Conservation (phyloP, 176 grass and related monocot genomes). For the Typha latifolia region DNA sequence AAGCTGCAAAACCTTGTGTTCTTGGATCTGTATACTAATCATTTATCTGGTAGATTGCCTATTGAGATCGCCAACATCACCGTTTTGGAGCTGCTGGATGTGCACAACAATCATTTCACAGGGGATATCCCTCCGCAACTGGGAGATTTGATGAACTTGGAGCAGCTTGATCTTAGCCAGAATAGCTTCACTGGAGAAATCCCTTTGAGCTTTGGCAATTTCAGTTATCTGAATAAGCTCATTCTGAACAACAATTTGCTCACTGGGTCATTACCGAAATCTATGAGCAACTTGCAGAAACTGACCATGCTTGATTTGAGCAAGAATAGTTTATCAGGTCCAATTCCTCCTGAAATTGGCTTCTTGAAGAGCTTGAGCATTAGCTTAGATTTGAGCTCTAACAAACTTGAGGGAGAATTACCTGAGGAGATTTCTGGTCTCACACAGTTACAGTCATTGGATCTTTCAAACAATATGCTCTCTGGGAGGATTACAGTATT, state of each 20-base stretch:
- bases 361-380: conserved; percentile 72
- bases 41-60: conserved; percentile 22
- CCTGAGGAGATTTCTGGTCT: conserved; percentile 75
- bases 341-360: conserved; percentile 33
- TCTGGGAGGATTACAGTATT: conserved; percentile 68
- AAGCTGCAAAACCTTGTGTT: conserved; percentile 13
- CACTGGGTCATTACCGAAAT: conserved; percentile 23
- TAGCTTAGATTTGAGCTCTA: conserved; percentile 71
- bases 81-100: conserved; percentile 17
- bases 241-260: conserved; percentile 33
- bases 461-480: conserved; percentile 65
- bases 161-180: conserved; percentile 7
- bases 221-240: conserved; percentile 29
- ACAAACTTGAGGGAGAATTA: conserved; percentile 59
- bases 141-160: conserved; percentile 18
- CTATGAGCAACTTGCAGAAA: conserved; percentile 28
- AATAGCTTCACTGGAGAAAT: conserved; percentile 34
- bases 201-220: conserved; percentile 23
- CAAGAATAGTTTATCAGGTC: conserved; percentile 30
- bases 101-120: conserved; percentile 23
- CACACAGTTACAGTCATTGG: conserved; percentile 71
- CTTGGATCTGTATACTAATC: conserved; percentile 11
- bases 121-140: conserved; percentile 34
- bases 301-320: conserved; percentile 28
- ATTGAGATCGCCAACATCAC: conserved; percentile 25